phyloP scores from a whole-genome alignment of 306 rosid species.

The Inga laurina region DNA sequence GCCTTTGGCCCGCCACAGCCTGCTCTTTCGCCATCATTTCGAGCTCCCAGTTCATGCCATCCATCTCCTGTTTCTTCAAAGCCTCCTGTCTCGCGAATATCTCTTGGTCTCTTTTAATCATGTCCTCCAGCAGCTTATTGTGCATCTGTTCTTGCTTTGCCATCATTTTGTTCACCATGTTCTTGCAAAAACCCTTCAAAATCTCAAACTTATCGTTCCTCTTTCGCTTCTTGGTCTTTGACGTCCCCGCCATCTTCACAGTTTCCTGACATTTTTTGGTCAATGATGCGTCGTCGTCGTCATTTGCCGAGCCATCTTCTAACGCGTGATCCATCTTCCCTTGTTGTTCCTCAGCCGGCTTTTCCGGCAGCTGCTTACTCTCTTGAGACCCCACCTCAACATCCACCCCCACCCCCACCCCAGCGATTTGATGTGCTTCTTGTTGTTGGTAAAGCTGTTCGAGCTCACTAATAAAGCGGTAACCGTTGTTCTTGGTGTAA shows the following conservation, averaged over 20 bases:
- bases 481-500: slow-evolving; percentile 42
- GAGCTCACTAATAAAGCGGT: slow-evolving; percentile 57
- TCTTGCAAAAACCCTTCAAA: slow-evolving; percentile 72
- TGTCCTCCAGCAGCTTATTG: slow-evolving; percentile 64
- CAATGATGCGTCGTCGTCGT: background rate
- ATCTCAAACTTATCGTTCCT: slow-evolving; percentile 55
- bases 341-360: background rate
- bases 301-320: slow-evolving; percentile 22
- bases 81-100: slow-evolving; percentile 67
- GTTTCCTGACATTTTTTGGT: slow-evolving; percentile 4
- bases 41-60: slow-evolving; percentile 76
- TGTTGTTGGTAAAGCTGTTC: slow-evolving; percentile 53
- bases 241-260: background rate
- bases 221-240: slow-evolving; percentile 46
- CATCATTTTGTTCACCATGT: slow-evolving; percentile 69
- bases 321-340: background rate
- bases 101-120: slow-evolving; percentile 72
- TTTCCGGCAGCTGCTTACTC: background rate
- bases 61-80: slow-evolving; percentile 82
- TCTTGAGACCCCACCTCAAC: slow-evolving; percentile 19
- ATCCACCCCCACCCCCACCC: background rate
- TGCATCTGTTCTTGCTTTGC: slow-evolving; percentile 81
- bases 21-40: slow-evolving; percentile 69
- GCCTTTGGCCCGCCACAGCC: slow-evolving; percentile 65
- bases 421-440: background rate